Conservation (phyloP, 225 moss, liverwort and hornwort genomes). For the Physcomitrellopsis africana region DNA sequence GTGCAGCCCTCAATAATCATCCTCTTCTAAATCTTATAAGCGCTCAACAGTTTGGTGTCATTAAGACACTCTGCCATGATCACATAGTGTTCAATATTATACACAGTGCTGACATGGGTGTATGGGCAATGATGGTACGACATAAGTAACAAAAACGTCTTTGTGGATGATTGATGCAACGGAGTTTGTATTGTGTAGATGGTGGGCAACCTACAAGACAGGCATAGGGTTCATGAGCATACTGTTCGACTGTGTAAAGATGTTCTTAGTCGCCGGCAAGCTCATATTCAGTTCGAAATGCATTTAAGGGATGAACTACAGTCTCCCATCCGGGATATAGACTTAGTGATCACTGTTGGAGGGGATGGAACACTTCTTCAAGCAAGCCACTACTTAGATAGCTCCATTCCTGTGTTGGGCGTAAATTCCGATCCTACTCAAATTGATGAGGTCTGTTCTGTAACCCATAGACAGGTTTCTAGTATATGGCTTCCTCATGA, state of each 20-base stretch:
- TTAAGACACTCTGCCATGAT: constrained; percentile 12
- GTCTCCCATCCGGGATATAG: constrained; percentile 68
- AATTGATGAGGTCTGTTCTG: constrained; percentile 60
- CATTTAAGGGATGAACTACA: constrained; percentile 73
- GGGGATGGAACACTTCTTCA: constrained; percentile 93
- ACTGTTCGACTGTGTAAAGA: constrained; percentile 72
- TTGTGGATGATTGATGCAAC: constrained; percentile 19
- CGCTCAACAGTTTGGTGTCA: no score
- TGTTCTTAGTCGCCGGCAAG: constrained; percentile 61
- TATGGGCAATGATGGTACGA: neutral
- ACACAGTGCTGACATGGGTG: neutral
- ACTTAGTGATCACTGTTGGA: constrained; percentile 88
- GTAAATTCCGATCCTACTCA: constrained; percentile 91
- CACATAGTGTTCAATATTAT: neutral
- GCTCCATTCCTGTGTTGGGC: constrained; percentile 73
- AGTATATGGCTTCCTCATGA: neutral
- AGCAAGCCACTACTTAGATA: constrained; percentile 78
- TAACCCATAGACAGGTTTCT: neutral
- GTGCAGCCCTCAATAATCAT: no score
- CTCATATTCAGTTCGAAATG: constrained; percentile 63
- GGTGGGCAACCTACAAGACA: constrained; percentile 77
- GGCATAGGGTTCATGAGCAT: constrained; percentile 68
- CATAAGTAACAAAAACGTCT: neutral
- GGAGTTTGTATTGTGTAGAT: constrained; percentile 43
- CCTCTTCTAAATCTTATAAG: no score